phyloP scores from a whole-genome alignment of 2,329 filamentous ascomycete genomes.

The Colletotrichum sp. region DNA sequence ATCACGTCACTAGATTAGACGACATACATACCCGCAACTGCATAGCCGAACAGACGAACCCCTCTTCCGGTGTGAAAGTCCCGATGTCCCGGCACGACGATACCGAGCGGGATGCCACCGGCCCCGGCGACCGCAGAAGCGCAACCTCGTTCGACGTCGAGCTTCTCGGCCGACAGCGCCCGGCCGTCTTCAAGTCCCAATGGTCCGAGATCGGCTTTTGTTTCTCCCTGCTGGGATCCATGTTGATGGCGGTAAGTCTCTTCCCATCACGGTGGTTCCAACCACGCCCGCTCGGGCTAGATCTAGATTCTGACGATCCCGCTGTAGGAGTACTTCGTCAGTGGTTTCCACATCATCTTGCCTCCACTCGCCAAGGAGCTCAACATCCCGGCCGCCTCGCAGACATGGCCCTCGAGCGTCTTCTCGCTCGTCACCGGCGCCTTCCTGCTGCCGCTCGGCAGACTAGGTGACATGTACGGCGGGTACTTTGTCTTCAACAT shows the following conservation, averaged over 20 bases:
- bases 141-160: conserved; percentile 49
- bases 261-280: not conserved
- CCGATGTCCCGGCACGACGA: conserved; percentile 4
- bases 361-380: conserved; percentile 68
- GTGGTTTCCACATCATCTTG: conserved; percentile 76
- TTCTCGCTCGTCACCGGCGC: conserved; percentile 63
- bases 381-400: conserved; percentile 64
- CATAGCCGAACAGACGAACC: not conserved
- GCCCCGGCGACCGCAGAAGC: not conserved
- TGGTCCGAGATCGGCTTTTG: conserved; percentile 68
- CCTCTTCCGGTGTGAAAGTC: not conserved
- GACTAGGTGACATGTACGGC: conserved; percentile 67
- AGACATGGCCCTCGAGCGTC: conserved; percentile 69
- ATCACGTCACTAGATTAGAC: not conserved
- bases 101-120: conserved; percentile 9
- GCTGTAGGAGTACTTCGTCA: conserved; percentile 73
- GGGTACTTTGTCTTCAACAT: conserved; percentile 64
- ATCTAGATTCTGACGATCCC: not conserved
- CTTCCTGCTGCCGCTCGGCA: conserved; percentile 68
- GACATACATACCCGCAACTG: not conserved
- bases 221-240: conserved; percentile 65
- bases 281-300: not conserved
- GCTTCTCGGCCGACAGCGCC: conserved; percentile 66
- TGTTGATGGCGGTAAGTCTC: conserved; percentile 59
- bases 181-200: conserved; percentile 55